Percentiles rank a stretch among this genome's conserved stretches.
These are phyloP conservation scores for Aegilops bicornis DNA, from an alignment of 176 grass and related monocot species.

Conservation along the genomic window DNA sequence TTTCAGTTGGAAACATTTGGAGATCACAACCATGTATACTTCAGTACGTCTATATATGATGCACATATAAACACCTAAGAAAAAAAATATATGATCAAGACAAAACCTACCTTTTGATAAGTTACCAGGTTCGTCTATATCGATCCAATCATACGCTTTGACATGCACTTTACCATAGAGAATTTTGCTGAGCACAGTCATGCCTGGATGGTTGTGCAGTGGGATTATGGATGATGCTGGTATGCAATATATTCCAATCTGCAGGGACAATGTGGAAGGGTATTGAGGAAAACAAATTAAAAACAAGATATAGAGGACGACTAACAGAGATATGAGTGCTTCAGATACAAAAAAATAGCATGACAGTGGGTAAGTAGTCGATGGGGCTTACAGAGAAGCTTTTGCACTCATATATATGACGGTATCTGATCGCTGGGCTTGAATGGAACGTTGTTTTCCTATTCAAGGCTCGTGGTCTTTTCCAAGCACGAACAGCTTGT, in stretches of 20 bases:
- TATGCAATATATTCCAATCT: slow-evolving; percentile 87
- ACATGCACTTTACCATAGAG: slow-evolving; percentile 65
- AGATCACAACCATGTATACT: background rate
- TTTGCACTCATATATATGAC: slow-evolving; percentile 68
- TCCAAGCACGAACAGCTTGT: slow-evolving; percentile 47
- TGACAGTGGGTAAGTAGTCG: background rate
- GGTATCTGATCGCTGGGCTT: slow-evolving; percentile 60
- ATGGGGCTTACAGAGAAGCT: slow-evolving; percentile 52
- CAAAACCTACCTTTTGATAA: slow-evolving; percentile 38
- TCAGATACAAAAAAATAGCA: background rate
- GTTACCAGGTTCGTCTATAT: slow-evolving; percentile 22
- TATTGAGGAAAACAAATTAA: background rate
- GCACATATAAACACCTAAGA: background rate
- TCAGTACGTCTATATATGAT: background rate
- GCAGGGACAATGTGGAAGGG: slow-evolving; percentile 7
- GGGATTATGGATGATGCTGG: slow-evolving; percentile 77
- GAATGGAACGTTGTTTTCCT: slow-evolving; percentile 43
- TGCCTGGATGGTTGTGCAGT: slow-evolving; percentile 78
- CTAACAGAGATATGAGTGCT: background rate
- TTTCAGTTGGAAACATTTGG: background rate
- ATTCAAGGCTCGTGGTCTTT: slow-evolving; percentile 26
- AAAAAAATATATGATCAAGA: background rate
- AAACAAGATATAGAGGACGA: background rate
- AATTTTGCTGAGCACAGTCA: slow-evolving; percentile 75
- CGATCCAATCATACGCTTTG: slow-evolving; percentile 69